Percentiles rank a stretch among this genome's conserved stretches.
Evolutionary conservation across 2,329 filamentous ascomycete species (phyloP).

Genomic region (Pseudogymnoascus sp.): DNA sequence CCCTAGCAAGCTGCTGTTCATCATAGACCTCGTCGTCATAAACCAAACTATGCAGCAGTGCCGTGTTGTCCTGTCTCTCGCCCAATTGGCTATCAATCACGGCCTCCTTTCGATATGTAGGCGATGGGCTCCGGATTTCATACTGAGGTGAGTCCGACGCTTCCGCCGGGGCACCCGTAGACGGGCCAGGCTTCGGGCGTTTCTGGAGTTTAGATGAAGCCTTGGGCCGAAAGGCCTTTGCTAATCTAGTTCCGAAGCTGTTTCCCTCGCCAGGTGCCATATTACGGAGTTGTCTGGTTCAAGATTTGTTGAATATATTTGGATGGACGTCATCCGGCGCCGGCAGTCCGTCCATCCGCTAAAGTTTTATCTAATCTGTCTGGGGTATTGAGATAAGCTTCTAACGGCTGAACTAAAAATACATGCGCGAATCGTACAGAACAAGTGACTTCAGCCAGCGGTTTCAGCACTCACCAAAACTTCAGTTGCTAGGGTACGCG

Average conservation of each 20-base stretch:
- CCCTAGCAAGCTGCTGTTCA: neutral
- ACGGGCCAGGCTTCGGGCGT: neutral
- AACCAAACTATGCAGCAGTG: constrained; percentile 25
- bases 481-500: neutral
- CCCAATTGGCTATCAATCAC: constrained; percentile 22
- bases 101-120: neutral
- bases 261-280: neutral
- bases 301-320: neutral
- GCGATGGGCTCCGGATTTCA: neutral
- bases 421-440: neutral
- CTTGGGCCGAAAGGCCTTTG: neutral
- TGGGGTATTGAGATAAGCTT: neutral
- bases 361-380: constrained; percentile 5
- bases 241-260: neutral
- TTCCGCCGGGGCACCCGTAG: neutral
- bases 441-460: neutral
- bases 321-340: neutral
- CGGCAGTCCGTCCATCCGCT: neutral
- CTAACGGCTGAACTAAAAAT: neutral
- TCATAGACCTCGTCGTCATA: neutral
- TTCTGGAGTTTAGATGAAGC: constrained; percentile 2
- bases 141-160: neutral
- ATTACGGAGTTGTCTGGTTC: neutral
- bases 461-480: neutral
- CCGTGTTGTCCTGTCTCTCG: constrained; percentile 27